These are phyloP conservation scores for Metschnikowia continentalis DNA, from an alignment of 805 yeast species.

Conservation along the genomic window DNA sequence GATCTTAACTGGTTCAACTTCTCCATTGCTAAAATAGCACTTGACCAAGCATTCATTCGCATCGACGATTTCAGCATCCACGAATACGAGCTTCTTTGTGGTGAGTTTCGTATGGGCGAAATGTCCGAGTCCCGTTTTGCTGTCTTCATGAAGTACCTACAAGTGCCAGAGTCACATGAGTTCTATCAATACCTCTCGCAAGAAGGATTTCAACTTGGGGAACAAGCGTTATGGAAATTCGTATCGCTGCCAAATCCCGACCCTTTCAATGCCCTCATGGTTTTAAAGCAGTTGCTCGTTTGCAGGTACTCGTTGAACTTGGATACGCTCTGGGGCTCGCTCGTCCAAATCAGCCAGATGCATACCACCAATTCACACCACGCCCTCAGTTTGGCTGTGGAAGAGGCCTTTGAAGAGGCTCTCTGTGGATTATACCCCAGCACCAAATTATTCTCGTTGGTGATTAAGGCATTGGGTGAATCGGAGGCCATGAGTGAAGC, in stretches of 20 bases:
- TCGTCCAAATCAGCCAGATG: slow-evolving; percentile 19
- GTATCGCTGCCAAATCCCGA: slow-evolving; percentile 12
- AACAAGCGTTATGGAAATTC: slow-evolving; percentile 20
- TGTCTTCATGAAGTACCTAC: slow-evolving; percentile 17
- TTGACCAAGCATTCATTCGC: slow-evolving; percentile 9
- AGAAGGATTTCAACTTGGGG: slow-evolving; percentile 16
- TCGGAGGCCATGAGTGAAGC: not conserved
- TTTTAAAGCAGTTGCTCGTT: slow-evolving; percentile 35
- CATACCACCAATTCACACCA: slow-evolving; percentile 8
- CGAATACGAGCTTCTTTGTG: slow-evolving; percentile 18
- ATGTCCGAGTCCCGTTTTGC: slow-evolving; percentile 15
- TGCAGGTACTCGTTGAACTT: slow-evolving; percentile 21
- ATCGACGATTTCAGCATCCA: slow-evolving; percentile 11
- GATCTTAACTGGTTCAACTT: slow-evolving; percentile 39
- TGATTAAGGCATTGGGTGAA: slow-evolving; percentile 16
- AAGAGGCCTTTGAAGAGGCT: slow-evolving; percentile 30
- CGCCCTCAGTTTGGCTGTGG: slow-evolving; percentile 24
- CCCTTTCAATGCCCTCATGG: slow-evolving; percentile 29
- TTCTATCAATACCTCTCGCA: slow-evolving; percentile 15
- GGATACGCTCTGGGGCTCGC: slow-evolving; percentile 22
- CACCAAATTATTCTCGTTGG: slow-evolving; percentile 16
- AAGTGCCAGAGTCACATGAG: slow-evolving; percentile 13
- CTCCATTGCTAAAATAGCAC: slow-evolving; percentile 26
- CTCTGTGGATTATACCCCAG: slow-evolving; percentile 25
- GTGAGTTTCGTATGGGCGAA: slow-evolving; percentile 5